Conservation (phyloP, 331 rosid genomes). For the Dryas integrifolia region DNA sequence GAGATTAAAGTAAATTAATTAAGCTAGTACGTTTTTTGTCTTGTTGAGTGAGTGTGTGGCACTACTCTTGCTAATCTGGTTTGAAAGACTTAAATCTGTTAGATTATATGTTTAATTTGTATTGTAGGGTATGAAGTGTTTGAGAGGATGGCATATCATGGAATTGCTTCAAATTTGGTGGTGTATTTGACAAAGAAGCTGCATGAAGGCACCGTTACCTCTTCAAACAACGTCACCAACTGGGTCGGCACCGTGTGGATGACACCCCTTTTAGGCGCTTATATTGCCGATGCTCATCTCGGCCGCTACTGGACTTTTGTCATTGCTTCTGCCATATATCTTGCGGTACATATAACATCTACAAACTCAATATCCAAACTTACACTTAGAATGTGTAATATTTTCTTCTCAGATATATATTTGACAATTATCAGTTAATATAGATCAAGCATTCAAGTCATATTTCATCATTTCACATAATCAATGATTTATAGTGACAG, state of each 20-base stretch:
- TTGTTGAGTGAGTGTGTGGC: no score
- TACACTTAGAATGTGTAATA: not conserved
- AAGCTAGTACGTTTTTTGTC: no score
- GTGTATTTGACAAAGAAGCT: conserved; percentile 57
- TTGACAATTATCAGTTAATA: no score
- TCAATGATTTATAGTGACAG: no score
- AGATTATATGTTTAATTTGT: not conserved
- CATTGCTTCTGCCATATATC: conserved; percentile 59
- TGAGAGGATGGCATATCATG: conserved; percentile 92
- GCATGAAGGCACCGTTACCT: conserved; percentile 63
- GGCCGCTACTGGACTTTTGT: conserved; percentile 75
- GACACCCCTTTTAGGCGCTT: conserved; percentile 71
- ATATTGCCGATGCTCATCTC: conserved; percentile 67
- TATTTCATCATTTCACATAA: no score
- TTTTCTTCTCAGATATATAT: no score
- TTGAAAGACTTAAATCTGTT: no score
- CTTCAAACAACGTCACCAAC: conserved; percentile 75
- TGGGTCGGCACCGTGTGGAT: conserved; percentile 84
- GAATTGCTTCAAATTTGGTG: conserved; percentile 68
- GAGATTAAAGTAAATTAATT: no score
- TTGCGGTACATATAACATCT: conserved; percentile 36
- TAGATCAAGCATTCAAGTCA: no score
- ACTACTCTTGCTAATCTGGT: no score
- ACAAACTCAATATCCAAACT: not conserved
- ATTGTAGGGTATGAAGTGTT: conserved; percentile 63